Conservation (phyloP, 1,284 basidiomycete species). For the Puccinia polysora region DNA sequence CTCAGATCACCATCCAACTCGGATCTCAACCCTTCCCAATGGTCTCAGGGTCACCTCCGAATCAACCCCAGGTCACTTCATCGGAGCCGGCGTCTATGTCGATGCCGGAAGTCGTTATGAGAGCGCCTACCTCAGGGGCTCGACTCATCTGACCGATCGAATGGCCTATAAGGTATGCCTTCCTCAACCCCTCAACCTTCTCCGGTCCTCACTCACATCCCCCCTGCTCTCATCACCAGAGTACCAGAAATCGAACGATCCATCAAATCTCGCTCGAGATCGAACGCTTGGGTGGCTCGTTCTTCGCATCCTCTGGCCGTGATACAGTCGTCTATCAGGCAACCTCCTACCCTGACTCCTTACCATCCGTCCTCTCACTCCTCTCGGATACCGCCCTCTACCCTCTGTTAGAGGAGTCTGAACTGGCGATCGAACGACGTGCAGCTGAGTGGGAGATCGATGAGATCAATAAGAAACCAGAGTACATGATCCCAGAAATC, state of each 20-base stretch:
- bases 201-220: too few relatives aligned
- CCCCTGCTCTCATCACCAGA: conserved; percentile 1
- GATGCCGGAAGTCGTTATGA: too few relatives aligned
- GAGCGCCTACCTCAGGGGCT: too few relatives aligned
- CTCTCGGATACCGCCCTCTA: conserved; percentile 32
- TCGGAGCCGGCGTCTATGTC: too few relatives aligned
- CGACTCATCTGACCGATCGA: too few relatives aligned
- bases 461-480: conserved; percentile 39
- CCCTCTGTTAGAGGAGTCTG: conserved; percentile 15
- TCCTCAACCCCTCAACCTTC: too few relatives aligned
- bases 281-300: conserved; percentile 36
- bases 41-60: too few relatives aligned
- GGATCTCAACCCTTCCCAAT: too few relatives aligned
- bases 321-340: conserved; percentile 41
- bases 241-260: conserved; percentile 21
- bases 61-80: too few relatives aligned
- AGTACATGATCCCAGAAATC: conserved; percentile 37
- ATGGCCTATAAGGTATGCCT: too few relatives aligned
- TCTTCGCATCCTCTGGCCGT: conserved; percentile 40
- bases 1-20: too few relatives aligned
- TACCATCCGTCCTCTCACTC: conserved; percentile 25
- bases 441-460: conserved; percentile 37
- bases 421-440: conserved; percentile 30
- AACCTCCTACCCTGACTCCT: conserved; percentile 36
- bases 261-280: conserved; percentile 38